These are phyloP conservation scores for Leptodermis oblonga DNA, from an alignment of 257 asterid genomes.

Conservation along the genomic window DNA sequence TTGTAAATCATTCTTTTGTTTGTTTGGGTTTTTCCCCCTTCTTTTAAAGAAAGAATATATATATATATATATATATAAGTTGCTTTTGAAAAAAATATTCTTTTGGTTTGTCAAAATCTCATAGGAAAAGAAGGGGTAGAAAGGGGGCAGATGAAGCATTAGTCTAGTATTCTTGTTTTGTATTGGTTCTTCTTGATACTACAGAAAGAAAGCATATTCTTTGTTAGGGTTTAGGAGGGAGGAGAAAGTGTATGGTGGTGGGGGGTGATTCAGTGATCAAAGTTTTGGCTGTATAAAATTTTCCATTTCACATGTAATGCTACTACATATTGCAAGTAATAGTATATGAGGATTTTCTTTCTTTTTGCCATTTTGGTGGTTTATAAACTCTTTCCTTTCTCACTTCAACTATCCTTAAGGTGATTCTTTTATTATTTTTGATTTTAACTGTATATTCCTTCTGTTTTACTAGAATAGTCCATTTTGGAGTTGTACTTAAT, in stretches of 20 bases:
- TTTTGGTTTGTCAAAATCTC: background rate
- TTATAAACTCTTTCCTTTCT: background rate
- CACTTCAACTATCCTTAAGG: too few relatives aligned
- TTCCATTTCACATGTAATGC: conserved; percentile 14
- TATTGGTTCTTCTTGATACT: background rate
- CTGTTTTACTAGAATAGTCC: too few relatives aligned
- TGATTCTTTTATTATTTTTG: too few relatives aligned
- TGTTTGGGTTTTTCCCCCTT: background rate
- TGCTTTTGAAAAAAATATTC: background rate
- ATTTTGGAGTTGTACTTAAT: too few relatives aligned
- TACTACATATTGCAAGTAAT: conserved; percentile 5
- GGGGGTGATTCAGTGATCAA: conserved; percentile 1
- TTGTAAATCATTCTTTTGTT: conserved; percentile 52
- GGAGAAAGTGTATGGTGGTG: conserved; percentile 8
- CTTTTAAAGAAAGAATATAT: background rate
- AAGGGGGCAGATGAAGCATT: background rate
- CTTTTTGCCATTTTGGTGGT: background rate
- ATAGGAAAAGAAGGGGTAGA: conserved; percentile 8
- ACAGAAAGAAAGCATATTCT: conserved; percentile 13
- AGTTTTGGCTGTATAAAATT: conserved; percentile 11
- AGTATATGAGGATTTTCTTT: conserved; percentile 10
- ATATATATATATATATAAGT: background rate
- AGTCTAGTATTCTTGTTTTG: background rate
- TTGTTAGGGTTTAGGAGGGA: conserved; percentile 18
- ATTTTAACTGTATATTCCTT: too few relatives aligned